Evolutionary conservation across 2,329 filamentous ascomycete genomes (phyloP).

Genomic region (Ophiostoma tasmaniense): DNA sequence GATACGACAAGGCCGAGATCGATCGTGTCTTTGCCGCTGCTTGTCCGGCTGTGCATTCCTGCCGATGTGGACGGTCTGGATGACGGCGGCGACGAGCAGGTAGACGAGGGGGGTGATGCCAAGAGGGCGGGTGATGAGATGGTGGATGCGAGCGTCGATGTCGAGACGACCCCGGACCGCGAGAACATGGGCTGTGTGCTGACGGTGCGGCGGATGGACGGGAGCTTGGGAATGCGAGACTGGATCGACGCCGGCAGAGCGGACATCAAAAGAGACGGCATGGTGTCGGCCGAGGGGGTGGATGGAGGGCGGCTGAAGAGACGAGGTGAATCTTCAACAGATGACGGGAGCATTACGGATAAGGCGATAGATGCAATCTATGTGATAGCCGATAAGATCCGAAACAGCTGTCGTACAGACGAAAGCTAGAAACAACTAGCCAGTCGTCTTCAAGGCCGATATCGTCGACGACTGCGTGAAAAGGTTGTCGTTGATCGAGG

Average conservation of each 20-base stretch:
- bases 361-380: not conserved
- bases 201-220: slow-evolving; percentile 18
- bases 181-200: slow-evolving; percentile 14
- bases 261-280: slow-evolving; percentile 19
- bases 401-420: not conserved
- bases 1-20: slow-evolving; percentile 16
- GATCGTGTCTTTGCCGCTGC: slow-evolving; percentile 7
- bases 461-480: not conserved
- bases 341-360: not conserved
- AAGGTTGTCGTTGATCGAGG: too few relatives aligned
- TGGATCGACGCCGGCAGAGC: slow-evolving; percentile 24
- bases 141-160: slow-evolving; percentile 3
- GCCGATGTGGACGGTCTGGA: slow-evolving; percentile 14
- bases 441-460: not conserved
- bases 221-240: slow-evolving; percentile 20
- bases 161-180: slow-evolving; percentile 9
- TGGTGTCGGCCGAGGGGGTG: not conserved
- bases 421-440: not conserved
- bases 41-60: slow-evolving; percentile 5
- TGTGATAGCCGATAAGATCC: not conserved
- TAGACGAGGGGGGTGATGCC: slow-evolving; percentile 1
- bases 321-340: not conserved
- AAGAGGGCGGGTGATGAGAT: not conserved
- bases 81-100: slow-evolving; percentile 13
- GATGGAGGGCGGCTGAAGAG: not conserved